Base-by-base conservation (phyloP, 116 monocot genomes). In the Dioscorea cayenensis region DNA sequence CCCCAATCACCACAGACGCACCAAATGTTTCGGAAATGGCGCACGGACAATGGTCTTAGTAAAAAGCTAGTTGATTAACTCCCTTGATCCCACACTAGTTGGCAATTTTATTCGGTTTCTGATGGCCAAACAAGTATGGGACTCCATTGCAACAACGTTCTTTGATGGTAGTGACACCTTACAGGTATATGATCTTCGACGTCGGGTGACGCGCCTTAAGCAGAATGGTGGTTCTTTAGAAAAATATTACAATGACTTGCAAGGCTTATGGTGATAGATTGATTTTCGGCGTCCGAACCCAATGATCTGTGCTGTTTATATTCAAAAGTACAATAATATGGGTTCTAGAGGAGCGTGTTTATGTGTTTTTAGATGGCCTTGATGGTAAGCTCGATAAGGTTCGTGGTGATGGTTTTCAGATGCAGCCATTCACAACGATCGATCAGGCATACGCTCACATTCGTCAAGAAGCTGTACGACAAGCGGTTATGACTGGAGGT, bases 61-160 rank as follows among this genome's bases (percentile, higher is more conserved):
- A 61, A 61, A 38, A 21, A 61, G 61, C 37, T 72, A 61, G 72
- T 37, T 61, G 72, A 72, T 72, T 16, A 72, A 72, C 37, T 72
- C 43, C 35, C 60, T 62, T 60, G 72, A 72, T 48, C 21, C 60
- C 3, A 22, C 37, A 9, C 23, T 72, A 32, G 43, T 72, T 14
- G 38, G 37, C 4, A 43, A 72, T 13, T 72, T 63, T 43, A 72
- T 72, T 48, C 11, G 21, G 7, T 72, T 63, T 43, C 72, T 43
- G 0, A 72, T 43, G 0, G 48, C 72, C 48, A 43, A 43, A 43
- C 43, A 43, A 43, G 48, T 72, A 0, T 72, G 63, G 48, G 63
- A 72, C 23, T 21, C 22, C 14, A 16, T 72, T 72, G 72, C 48
- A 23, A 72, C 63, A 8, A 63, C 72, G 0, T 72, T 43, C 21